Evolutionary conservation across 345 rosid genomes (phyloP), one percentile per base, ranked within the genome.

Genomic region (Kernera saxatilis): DNA sequence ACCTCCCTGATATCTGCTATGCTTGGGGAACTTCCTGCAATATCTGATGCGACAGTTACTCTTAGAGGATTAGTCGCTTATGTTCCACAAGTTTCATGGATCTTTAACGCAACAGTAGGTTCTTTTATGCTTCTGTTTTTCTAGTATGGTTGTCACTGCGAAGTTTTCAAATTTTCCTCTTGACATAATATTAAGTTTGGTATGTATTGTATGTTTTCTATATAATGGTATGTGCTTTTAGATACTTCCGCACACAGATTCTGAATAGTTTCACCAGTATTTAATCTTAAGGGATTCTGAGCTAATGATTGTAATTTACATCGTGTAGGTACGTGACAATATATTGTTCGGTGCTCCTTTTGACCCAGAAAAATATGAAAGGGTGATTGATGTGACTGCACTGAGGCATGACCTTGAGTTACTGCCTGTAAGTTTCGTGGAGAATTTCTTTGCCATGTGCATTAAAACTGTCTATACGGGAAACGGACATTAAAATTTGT

Each of bases 11-110:
- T 89, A 75, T 94, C 98, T 15, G 98, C 99, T 65, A 92, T 94
- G 97, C 97, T 94, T 33, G 98, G 99, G 75, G 99, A 94, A 82
- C 92, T 92, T 86, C 96, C 99, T 69, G 77, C 96, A 25, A 52
- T 77, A 44, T 83, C 90, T 41, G 87, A 87, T 72, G 75, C 93
- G 14, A 84, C 73, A 69, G 97, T 80, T 66, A 78, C 81, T 52
- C 75, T 86, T 57, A 86, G 97, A 86, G 99, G 99, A 81, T 70
- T 78, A 6, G 88, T 90, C 50, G 96, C 98, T 78, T 94, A 94
- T 89, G 98, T 94, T 78, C 93, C 99, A 75, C 99, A 94, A 85
- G 84, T 94, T 78, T 94, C 98, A 14, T 94, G 99, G 99, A 94
- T 94, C 78, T 94, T 94, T 67, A 94, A 94, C 83, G 99, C 97